Evolutionary conservation across 805 yeast genomes (phyloP), one percentile per base, ranked within the genome.

Genomic region (Yarrowia osloensis): DNA sequence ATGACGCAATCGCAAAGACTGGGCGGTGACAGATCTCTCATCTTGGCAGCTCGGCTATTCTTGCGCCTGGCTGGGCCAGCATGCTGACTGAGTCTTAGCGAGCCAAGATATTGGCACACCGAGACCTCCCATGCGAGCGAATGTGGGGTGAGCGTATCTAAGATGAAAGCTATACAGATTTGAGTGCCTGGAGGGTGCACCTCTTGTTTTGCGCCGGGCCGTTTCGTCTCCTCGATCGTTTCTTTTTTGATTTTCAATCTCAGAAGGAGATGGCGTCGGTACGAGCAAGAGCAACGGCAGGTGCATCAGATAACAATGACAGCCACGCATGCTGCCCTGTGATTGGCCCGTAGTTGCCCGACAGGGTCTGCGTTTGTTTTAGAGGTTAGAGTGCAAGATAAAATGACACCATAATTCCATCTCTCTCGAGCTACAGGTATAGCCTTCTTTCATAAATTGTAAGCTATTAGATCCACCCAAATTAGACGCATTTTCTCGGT

Each of bases 21-120:
- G 54, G 54, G 54, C 54, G 9, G 2, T 28, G 54, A 47, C 35
- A 28, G 54, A 47, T 28, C 35, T 22, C 5, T n/a, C 54, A 15
- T 19, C 54, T 49, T 49, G 55, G 55, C 55, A 15, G 3, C 39
- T 49, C 55, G 55, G 55, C 39, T 49, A 49, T 49, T 19, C 55
- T 49, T 49, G 55, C 55, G 24, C 6, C 4, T 6, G 17, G 26
- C 4, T 2, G 46, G 12, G 2, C 24, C 39, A 21, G 46, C 24
- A 21, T 21, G 46, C 15, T 40, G 50, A 4, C 22, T 46, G 22
- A 26, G n/a, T 44, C 50, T 46, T 26, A 26, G 28, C 33, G 28
- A 46, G 33, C 50, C 50, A 46, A 49, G 39, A 31, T 31, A 49
- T 29, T 28, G 35, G 55, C 24, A 19, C 33, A 17, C n/a, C n/a